Conservation (phyloP, 345 rosid genomes). For the Barbarea vulgaris region DNA sequence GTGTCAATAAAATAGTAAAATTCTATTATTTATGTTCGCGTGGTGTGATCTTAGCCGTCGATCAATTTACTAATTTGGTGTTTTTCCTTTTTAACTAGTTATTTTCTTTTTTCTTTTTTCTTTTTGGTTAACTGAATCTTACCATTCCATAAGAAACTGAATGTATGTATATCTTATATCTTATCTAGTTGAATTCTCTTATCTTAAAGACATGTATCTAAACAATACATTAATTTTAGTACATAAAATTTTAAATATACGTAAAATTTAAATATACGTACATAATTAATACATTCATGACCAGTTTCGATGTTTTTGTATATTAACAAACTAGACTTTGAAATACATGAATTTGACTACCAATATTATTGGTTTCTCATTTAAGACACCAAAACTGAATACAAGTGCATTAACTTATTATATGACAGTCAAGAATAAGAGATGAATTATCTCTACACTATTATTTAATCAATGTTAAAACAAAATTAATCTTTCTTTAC, state of each 20-base stretch:
- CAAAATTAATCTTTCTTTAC: too few species aligned
- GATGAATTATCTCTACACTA: too few species aligned
- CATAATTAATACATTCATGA: not conserved
- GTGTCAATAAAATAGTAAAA: constrained; percentile 3
- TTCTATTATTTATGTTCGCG: not conserved
- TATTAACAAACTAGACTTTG: not conserved
- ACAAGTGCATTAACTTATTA: not conserved
- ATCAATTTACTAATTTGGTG: constrained; percentile 4
- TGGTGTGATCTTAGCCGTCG: constrained; percentile 1
- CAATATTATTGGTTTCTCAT: not conserved
- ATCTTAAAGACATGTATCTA: not conserved
- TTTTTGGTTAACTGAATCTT: constrained; percentile 19
- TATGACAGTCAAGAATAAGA: not conserved
- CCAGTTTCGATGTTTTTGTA: not conserved
- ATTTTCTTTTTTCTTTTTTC: not conserved
- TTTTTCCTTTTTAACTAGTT: not conserved
- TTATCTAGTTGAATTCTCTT: not conserved
- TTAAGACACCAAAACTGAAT: not conserved
- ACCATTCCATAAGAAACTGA: constrained; percentile 10
- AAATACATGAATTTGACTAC: not conserved
- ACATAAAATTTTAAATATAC: not conserved
- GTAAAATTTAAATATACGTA: not conserved
- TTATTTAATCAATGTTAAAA: too few species aligned
- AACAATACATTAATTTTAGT: not conserved
- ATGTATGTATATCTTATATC: not conserved